Conservation (phyloP, 1,284 basidiomycete genomes). For the Golubevia pallescens region DNA sequence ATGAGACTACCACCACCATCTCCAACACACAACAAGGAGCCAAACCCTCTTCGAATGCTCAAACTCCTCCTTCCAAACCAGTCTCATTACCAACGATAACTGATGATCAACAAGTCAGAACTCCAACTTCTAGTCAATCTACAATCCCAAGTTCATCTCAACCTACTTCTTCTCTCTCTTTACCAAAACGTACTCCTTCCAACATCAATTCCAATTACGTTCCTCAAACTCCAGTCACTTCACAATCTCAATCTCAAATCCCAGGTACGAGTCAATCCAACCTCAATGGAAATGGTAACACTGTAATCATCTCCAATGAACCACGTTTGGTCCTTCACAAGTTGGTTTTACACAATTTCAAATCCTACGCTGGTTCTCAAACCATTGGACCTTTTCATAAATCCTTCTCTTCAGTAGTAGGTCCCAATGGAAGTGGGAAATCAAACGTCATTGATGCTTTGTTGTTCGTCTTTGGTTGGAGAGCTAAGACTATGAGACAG, state of each 20-base stretch:
- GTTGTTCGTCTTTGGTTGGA: constrained; percentile 64
- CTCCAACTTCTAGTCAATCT: constrained; percentile 16
- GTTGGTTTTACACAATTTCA: constrained; percentile 63
- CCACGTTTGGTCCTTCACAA: constrained; percentile 62
- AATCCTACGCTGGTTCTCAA: constrained; percentile 62
- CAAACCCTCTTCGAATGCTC: not conserved
- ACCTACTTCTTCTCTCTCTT: constrained; percentile 13
- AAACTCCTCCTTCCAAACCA: not conserved
- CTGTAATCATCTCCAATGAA: constrained; percentile 20
- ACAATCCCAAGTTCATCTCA: no score
- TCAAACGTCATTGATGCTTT: constrained; percentile 64
- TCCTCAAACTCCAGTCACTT: constrained; percentile 12
- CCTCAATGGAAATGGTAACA: constrained; percentile 8
- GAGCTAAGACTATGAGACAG: constrained; percentile 64
- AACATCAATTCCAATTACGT: not conserved
- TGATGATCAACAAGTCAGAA: not conserved
- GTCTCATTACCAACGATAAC: not conserved
- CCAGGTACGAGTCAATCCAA: constrained; percentile 9
- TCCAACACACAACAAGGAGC: not conserved
- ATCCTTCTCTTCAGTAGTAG: constrained; percentile 62
- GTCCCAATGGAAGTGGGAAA: constrained; percentile 63
- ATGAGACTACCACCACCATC: not conserved
- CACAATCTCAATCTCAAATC: constrained; percentile 14
- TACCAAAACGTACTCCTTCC: not conserved
- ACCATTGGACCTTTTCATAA: constrained; percentile 65